Evolutionary conservation across 306 rosid genomes (phyloP), one percentile per base, ranked within the genome.

Genomic region (Acacia acuminata): DNA sequence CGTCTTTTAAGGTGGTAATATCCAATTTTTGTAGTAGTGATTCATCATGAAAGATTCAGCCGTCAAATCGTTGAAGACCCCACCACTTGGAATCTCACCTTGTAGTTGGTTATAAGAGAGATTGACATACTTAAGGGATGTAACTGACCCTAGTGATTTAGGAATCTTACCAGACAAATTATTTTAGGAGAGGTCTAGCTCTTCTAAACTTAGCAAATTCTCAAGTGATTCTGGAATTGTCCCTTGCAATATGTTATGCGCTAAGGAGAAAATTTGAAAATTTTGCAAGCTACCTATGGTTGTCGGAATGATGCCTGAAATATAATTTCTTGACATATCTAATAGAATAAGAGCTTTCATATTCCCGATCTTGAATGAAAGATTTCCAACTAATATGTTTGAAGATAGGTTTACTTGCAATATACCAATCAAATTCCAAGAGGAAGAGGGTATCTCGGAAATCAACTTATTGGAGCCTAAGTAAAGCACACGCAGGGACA

Each of bases 361-460:
- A 20, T 77, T 81, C 12, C 58, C 84, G 47, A 84, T 22, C 1
- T 58, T 70, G 0, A 8, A 45, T 10, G 77, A 69, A 20, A 83
- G 56, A 24, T 50, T 58, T 25, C 79, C 86, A 45, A 14, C 43
- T 4, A 83, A 34, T 61, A 53, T 40, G 51, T 83, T 78, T 10
- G 82, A 83, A 42, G 82, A 78, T 10, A 83, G 22, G 76, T 78
- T 36, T 38, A 83, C 3, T 3, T 8, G 2, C 76, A 83, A 27
- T 27, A 42, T 53, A 78, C 22, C 4, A 0, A 13, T 22, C 19
- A 56, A 56, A 56, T 56, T 22, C 64, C 64, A 56, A 8, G n/a
- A 63, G 3, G 80, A 27, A 27, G 78, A 68, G 0, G 81, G 84
- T 19, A 84, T 34, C 30, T 56, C 1, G 7, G 64, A 56, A 56